Conservation (phyloP, 352 stramenopile species). For the Globisporangium takayamanum region DNA sequence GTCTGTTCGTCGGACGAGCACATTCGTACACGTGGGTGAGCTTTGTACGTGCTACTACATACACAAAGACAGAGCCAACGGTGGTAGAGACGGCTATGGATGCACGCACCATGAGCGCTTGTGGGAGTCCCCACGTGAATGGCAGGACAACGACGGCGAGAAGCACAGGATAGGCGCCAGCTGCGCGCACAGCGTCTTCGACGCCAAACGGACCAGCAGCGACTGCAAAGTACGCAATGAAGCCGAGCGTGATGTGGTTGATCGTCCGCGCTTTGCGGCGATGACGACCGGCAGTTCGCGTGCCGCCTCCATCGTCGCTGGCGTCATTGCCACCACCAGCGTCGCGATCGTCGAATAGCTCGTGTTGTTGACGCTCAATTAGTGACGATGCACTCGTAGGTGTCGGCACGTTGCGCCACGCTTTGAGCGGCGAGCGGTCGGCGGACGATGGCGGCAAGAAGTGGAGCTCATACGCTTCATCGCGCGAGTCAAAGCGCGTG, state of each 20-base stretch:
- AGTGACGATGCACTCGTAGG: constrained; percentile 29
- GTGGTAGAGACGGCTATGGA: background rate
- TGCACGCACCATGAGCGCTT: constrained; percentile 68
- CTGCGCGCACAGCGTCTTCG: constrained; percentile 67
- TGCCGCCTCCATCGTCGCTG: constrained; percentile 1
- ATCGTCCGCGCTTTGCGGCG: constrained; percentile 58
- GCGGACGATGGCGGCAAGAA: constrained; percentile 66
- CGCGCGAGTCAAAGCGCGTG: constrained; percentile 56
- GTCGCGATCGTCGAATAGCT: constrained; percentile 26
- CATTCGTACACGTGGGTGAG: background rate
- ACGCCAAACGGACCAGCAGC: constrained; percentile 73
- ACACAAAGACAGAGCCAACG: background rate
- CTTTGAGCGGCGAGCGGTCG: constrained; percentile 68
- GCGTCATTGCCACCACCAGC: constrained; percentile 17
- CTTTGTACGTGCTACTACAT: background rate
- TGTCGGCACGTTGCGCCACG: constrained; percentile 64
- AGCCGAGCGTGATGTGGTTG: constrained; percentile 75
- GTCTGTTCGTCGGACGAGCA: constrained; percentile 22
- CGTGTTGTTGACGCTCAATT: constrained; percentile 30
- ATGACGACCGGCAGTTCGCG: constrained; percentile 5
- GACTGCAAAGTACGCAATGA: constrained; percentile 83
- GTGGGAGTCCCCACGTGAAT: constrained; percentile 78
- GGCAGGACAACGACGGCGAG: constrained; percentile 65
- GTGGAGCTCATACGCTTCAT: constrained; percentile 46
- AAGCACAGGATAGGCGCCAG: constrained; percentile 62